Evolutionary conservation across 2,329 filamentous ascomycete species (phyloP), one percentile per base, ranked within the genome.

Genomic region (Colletotrichum shisoi): DNA sequence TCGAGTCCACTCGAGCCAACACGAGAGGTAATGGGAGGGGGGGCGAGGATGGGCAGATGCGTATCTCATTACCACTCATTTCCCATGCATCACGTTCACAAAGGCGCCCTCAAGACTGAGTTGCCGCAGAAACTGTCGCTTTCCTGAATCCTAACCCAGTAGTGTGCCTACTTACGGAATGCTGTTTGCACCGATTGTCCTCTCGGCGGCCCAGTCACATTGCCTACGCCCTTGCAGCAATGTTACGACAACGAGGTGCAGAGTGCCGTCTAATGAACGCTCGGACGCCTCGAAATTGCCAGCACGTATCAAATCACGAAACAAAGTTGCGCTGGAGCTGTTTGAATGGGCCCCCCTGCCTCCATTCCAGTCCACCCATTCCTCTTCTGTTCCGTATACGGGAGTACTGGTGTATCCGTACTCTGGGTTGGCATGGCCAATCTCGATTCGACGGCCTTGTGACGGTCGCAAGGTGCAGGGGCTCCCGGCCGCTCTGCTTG

Each of bases 251-350:
- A 46, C 39, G 37, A 57, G 34, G 48, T 68, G 48, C 61, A 67
- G 49, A 62, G 39, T 62, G 62, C 51, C 62, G 61, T 68, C 51
- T 62, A 45, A 67, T 67, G 51, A 68, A 62, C 66, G 66, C 66
- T 68, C 57, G 57, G 66, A 67, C 66, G 24, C 62, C 19, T 34
- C 37, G 44, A 67, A 67, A 68, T 67, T 67, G 45, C 40, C 45
- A 62, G 57, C 61, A 56, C 65, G 65, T 56, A 59, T 68, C 61
- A 60, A 45, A 56, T 59, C 45, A 21, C 63, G 52, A 68, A 68
- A 68, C 57, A 68, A 56, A 57, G 66, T 67, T 68, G 52, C 62
- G 62, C 62, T 68, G 62, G 62, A 57, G 62, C 66, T 59, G 66
- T 67, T 68, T 68, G 66, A 67, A 57, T 57, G 62, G 31, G 44